Percentiles rank a stretch among this genome's conserved stretches.
Evolutionary conservation across 2,329 filamentous ascomycete species (phyloP).

Genomic region (Apiospora rasikravindrae): DNA sequence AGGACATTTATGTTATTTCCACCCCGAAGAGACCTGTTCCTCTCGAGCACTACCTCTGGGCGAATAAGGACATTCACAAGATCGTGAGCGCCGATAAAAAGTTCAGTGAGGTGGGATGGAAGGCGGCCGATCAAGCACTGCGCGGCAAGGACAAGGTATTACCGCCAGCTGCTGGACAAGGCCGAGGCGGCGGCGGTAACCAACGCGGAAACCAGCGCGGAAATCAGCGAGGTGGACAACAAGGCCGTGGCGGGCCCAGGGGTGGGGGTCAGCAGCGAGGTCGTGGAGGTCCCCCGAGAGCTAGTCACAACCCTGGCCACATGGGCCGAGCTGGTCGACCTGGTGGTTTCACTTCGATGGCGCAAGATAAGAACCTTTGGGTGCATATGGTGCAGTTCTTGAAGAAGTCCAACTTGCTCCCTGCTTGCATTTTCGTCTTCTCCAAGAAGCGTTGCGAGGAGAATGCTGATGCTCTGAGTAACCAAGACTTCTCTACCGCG

Average conservation of each 20-base stretch:
- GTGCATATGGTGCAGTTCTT: slow-evolving; percentile 93
- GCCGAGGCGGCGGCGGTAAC: slow-evolving; percentile 56
- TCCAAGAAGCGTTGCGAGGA: slow-evolving; percentile 98
- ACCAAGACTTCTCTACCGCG: slow-evolving; percentile 92
- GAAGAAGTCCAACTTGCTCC: slow-evolving; percentile 83
- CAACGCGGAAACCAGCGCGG: slow-evolving; percentile 55
- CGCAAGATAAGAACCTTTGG: slow-evolving; percentile 96
- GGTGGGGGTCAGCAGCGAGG: slow-evolving; percentile 59
- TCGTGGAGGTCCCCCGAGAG: slow-evolving; percentile 62
- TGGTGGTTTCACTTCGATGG: slow-evolving; percentile 84
- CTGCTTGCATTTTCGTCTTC: slow-evolving; percentile 97
- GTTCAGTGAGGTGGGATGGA: slow-evolving; percentile 93
- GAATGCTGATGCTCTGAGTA: slow-evolving; percentile 92
- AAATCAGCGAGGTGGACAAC: slow-evolving; percentile 53
- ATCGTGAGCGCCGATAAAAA: slow-evolving; percentile 93
- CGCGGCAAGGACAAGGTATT: slow-evolving; percentile 77
- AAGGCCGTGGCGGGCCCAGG: slow-evolving; percentile 51
- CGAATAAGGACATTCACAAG: slow-evolving; percentile 88
- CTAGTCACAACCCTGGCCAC: slow-evolving; percentile 73
- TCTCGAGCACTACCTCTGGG: slow-evolving; percentile 95
- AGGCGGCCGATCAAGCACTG: slow-evolving; percentile 83
- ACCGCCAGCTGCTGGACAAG: slow-evolving; percentile 50
- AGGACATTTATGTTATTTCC: slow-evolving; percentile 98
- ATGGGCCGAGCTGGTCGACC: slow-evolving; percentile 88
- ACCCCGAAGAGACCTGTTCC: slow-evolving; percentile 95